Evolutionary conservation across 345 rosid genomes (phyloP).

Genomic region (Sonneratia alba): DNA sequence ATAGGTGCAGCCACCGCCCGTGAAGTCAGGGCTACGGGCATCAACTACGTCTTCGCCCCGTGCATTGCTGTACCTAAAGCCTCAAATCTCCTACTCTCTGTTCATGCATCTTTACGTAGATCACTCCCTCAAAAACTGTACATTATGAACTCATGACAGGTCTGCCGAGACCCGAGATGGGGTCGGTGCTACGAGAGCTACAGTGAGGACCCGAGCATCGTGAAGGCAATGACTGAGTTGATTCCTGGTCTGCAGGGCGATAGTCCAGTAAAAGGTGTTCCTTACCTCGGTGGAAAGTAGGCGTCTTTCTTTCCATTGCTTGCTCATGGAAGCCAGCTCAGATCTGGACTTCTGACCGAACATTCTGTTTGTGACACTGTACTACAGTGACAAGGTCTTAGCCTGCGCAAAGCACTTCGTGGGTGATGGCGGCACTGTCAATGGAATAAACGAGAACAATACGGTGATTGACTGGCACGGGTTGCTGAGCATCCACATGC

Average conservation of each 20-base stretch:
- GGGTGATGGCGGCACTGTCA: conserved; percentile 73
- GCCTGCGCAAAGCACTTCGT: conserved; percentile 89
- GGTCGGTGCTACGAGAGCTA: conserved; percentile 65
- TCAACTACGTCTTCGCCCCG: conserved; percentile 72
- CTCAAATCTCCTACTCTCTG: not conserved
- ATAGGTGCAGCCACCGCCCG: conserved; percentile 88
- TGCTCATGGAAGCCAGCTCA: not conserved
- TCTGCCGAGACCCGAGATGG: conserved; percentile 73
- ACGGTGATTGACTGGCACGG: conserved; percentile 28
- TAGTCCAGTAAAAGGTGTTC: conserved; percentile 42
- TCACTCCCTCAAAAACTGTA: not conserved
- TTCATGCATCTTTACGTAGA: not conserved
- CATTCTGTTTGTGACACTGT: not conserved
- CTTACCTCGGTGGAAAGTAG: conserved; percentile 55
- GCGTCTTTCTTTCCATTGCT: conserved; percentile 6
- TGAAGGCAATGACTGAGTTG: conserved; percentile 46
- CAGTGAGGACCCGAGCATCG: too few species aligned
- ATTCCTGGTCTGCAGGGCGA: conserved; percentile 67
- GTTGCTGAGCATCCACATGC: conserved; percentile 59
- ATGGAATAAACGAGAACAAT: conserved; percentile 63
- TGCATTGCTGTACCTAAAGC: conserved; percentile 53
- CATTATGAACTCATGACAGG: conserved; percentile 28
- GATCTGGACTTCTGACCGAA: not conserved
- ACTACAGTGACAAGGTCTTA: conserved; percentile 46
- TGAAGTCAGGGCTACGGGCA: conserved; percentile 87